These are phyloP conservation scores for Phytopythium aichiense DNA, from an alignment of 352 stramenopile species.

Conservation along the genomic window DNA sequence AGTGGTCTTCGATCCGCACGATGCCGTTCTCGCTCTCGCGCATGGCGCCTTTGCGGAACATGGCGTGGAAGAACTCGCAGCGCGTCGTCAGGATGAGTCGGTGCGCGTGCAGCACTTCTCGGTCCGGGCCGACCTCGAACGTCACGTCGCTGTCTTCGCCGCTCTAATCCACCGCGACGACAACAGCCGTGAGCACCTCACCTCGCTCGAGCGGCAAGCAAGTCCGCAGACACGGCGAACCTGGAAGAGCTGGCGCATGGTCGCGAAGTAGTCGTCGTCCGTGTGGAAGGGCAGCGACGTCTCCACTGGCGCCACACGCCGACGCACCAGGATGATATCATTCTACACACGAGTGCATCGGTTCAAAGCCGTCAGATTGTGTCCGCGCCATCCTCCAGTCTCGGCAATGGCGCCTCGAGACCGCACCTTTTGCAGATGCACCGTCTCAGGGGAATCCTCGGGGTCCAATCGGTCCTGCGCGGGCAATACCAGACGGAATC, in stretches of 20 bases:
- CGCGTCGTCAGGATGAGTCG: conserved; percentile 74
- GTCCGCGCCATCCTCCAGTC: too few species aligned
- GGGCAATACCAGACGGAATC: too few species aligned
- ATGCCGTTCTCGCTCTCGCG: conserved; percentile 75
- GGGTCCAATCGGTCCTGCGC: conserved; percentile 67
- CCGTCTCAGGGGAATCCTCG: conserved; percentile 80
- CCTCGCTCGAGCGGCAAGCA: neutral
- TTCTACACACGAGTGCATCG: conserved; percentile 40
- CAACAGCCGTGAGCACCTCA: neutral
- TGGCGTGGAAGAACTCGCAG: conserved; percentile 88
- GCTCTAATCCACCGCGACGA: conserved; percentile 25
- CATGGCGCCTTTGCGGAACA: conserved; percentile 86
- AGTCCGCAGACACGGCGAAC: conserved; percentile 17
- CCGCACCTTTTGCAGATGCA: conserved; percentile 77
- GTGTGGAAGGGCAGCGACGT: conserved; percentile 44
- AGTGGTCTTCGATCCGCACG: conserved; percentile 81
- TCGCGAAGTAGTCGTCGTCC: conserved; percentile 72
- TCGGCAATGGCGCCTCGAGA: neutral
- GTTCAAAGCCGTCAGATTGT: neutral
- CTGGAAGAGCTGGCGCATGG: conserved; percentile 71
- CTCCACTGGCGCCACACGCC: conserved; percentile 31
- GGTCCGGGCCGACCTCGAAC: conserved; percentile 63
- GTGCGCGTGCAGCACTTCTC: conserved; percentile 60
- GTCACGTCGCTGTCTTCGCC: conserved; percentile 63
- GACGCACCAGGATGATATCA: conserved; percentile 81